Conservation (phyloP, 345 rosid species). For the Salix exigua region DNA sequence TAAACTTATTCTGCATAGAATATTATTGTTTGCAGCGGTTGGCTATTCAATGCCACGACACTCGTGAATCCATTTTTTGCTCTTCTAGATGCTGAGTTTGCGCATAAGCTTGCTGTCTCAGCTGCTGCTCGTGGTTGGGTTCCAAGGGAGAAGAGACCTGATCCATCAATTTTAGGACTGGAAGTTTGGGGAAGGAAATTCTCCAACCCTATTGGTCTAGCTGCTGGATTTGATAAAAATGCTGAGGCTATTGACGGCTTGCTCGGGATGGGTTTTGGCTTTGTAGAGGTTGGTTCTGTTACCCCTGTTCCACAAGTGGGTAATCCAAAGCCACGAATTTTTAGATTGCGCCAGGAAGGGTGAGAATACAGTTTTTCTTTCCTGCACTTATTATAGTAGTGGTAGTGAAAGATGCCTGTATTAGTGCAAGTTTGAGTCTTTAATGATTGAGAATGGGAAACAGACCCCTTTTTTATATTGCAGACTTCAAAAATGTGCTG, state of each 20-base stretch:
- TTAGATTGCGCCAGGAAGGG: slow-evolving; percentile 82
- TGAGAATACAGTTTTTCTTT: slow-evolving; percentile 27
- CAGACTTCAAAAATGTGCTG: neutral
- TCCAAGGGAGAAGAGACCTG: slow-evolving; percentile 92
- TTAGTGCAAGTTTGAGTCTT: neutral
- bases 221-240: slow-evolving; percentile 99
- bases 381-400: neutral
- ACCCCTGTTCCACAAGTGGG: slow-evolving; percentile 98
- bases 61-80: slow-evolving; percentile 94
- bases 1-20: neutral
- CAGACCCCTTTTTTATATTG: neutral
- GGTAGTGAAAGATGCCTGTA: neutral
- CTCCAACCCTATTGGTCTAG: slow-evolving; percentile 91
- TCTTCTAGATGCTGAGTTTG: slow-evolving; percentile 87
- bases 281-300: slow-evolving; percentile 96
- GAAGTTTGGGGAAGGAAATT: slow-evolving; percentile 97
- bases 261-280: slow-evolving; percentile 88
- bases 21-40: slow-evolving; percentile 68
- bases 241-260: slow-evolving; percentile 94
- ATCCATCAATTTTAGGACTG: slow-evolving; percentile 66
- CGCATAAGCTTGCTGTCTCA: slow-evolving; percentile 80
- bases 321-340: slow-evolving; percentile 85
- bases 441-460: neutral
- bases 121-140: slow-evolving; percentile 98
- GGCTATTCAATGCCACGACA: slow-evolving; percentile 90